A percentile compares a stretch with the other conserved stretches of the same genome.
Evolutionary conservation across 1,284 basidiomycete genomes (phyloP).

Genomic region (Tetrapyrgos nigripes): DNA sequence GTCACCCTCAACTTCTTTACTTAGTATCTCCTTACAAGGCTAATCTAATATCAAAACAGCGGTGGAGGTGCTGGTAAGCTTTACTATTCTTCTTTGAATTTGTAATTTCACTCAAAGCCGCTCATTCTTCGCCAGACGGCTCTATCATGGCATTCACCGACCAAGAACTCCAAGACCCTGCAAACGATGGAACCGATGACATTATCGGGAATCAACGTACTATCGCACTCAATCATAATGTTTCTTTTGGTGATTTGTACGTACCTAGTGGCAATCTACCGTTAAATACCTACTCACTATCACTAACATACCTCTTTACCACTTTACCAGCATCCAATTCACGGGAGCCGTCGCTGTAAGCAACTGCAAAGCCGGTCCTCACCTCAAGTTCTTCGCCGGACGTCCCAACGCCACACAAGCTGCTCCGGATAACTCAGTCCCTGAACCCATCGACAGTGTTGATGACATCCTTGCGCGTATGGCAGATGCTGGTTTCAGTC

Average conservation of each 20-base stretch:
- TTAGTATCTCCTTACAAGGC: not conserved
- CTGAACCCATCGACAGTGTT: constrained; percentile 37
- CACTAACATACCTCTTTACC: not conserved
- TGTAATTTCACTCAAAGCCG: not conserved
- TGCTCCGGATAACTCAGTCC: constrained; percentile 35
- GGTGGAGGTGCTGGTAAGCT: constrained; percentile 26
- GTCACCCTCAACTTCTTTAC: constrained; percentile 17
- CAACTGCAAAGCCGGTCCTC: constrained; percentile 43
- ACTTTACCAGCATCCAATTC: constrained; percentile 42
- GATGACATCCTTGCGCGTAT: constrained; percentile 41
- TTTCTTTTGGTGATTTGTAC: constrained; percentile 48
- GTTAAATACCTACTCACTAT: not conserved
- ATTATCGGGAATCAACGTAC: constrained; percentile 40
- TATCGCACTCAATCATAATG: constrained; percentile 38
- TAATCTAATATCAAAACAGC: constrained; percentile 13
- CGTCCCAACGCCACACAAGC: constrained; percentile 35
- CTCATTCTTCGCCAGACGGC: constrained; percentile 29
- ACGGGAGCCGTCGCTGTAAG: constrained; percentile 46
- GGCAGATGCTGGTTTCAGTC: constrained; percentile 44
- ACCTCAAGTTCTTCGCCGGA: constrained; percentile 41
- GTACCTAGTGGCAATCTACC: constrained; percentile 10
- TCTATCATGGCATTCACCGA: constrained; percentile 41
- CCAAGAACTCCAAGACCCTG: constrained; percentile 28
- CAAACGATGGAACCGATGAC: constrained; percentile 32
- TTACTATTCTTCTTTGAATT: not conserved